These are phyloP conservation scores for Calvatia gigantea DNA, from an alignment of 768 basidiomycete species.

Conservation along the genomic window DNA sequence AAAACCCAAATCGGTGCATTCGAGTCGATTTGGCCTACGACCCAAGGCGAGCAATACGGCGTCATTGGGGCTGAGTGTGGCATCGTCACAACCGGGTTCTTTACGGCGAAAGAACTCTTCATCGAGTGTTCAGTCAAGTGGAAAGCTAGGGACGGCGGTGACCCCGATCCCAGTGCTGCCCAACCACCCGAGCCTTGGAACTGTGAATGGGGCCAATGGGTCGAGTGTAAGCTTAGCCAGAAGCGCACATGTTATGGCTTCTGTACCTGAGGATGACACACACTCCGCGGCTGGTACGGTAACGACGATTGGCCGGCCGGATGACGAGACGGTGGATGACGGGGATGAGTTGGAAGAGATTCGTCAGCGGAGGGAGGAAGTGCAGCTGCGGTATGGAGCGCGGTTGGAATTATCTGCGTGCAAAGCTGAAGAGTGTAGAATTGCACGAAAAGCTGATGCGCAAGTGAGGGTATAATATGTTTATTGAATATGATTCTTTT, in stretches of 20 bases:
- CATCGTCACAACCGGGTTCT: constrained; percentile 32
- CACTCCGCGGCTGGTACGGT: constrained; percentile 20
- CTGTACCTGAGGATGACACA: constrained; percentile 47
- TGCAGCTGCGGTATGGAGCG: constrained; percentile 66
- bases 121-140: constrained; percentile 57
- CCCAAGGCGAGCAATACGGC: constrained; percentile 29
- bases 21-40: constrained; percentile 29
- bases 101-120: constrained; percentile 55
- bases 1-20: constrained; percentile 41
- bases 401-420: constrained; percentile 78
- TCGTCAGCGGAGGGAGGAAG: constrained; percentile 64
- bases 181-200: constrained; percentile 23
- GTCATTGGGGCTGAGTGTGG: constrained; percentile 20
- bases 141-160: constrained; percentile 23
- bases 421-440: constrained; percentile 80
- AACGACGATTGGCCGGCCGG: constrained; percentile 23
- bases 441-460: constrained; percentile 77
- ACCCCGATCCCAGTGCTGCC: constrained; percentile 32
- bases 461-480: constrained; percentile 32
- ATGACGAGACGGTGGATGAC: constrained; percentile 40
- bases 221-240: constrained; percentile 49
- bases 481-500: neutral
- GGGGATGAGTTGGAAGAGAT: constrained; percentile 72
- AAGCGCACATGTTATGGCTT: constrained; percentile 49
- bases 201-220: constrained; percentile 30